Evolutionary conservation across 345 rosid genomes (phyloP).

Genomic region (Hypericum perforatum): DNA sequence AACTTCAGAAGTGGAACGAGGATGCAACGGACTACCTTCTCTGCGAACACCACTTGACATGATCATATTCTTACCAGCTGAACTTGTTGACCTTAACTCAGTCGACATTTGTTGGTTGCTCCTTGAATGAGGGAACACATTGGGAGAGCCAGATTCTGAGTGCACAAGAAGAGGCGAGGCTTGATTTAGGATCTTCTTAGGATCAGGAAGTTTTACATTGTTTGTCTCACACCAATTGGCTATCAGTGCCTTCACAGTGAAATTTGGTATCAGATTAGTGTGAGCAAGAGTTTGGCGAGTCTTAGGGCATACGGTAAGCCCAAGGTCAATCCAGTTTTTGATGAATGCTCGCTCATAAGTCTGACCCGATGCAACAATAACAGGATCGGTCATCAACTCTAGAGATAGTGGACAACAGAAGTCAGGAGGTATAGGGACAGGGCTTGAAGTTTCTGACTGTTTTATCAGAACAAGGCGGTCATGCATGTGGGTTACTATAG

Average conservation of each 20-base stretch:
- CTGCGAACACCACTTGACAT: slow-evolving; percentile 31
- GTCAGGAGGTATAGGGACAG: slow-evolving; percentile 83
- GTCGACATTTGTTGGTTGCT: slow-evolving; percentile 34
- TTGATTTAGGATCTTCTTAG: slow-evolving; percentile 49
- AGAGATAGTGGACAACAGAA: slow-evolving; percentile 95
- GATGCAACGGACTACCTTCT: slow-evolving; percentile 48
- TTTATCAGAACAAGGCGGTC: slow-evolving; percentile 60
- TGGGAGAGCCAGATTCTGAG: slow-evolving; percentile 34
- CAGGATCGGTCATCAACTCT: slow-evolving; percentile 96
- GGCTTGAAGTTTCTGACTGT: slow-evolving; percentile 69
- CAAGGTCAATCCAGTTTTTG: slow-evolving; percentile 86
- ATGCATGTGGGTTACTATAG: slow-evolving; percentile 59
- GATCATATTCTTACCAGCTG: slow-evolving; percentile 30
- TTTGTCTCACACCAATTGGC: slow-evolving; percentile 93
- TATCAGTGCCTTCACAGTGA: slow-evolving; percentile 86
- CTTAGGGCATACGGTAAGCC: slow-evolving; percentile 92
- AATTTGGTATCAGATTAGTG: slow-evolving; percentile 84
- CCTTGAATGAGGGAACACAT: slow-evolving; percentile 23
- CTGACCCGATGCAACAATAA: slow-evolving; percentile 89
- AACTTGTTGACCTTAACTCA: slow-evolving; percentile 39
- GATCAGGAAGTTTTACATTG: slow-evolving; percentile 79
- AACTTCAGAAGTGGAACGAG: slow-evolving; percentile 46
- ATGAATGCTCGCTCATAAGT: slow-evolving; percentile 87
- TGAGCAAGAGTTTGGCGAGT: slow-evolving; percentile 70
- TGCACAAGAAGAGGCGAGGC: slow-evolving; percentile 42